Evolutionary conservation across 2,329 filamentous ascomycete species (phyloP), one percentile per base, ranked within the genome.

Genomic region (Didymella sp.): DNA sequence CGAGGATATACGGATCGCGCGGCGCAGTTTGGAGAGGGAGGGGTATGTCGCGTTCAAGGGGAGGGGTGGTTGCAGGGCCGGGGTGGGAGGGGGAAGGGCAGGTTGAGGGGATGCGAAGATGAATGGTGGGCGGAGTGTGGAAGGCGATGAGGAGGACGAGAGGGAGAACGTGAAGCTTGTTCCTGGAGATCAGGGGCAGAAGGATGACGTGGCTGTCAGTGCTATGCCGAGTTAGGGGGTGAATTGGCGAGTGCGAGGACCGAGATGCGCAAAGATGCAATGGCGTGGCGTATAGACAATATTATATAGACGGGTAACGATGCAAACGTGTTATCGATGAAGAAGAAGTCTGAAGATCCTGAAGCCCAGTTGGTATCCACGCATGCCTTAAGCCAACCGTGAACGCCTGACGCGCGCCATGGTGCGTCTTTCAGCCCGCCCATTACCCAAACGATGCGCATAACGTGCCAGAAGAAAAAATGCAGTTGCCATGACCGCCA

Each of bases 1-100:
- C 72, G 85, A 89, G 65, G 95, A 98, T 80, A 96, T 95, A 70
- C 85, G 90, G 68, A 93, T 98, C 52, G 89, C 92, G 40, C 82
- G 83, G 65, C 79, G 82, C 68, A 95, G 91, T 78, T 78, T 99
- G 70, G 83, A 78, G 49, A 81, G 95, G 61, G 78, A 83, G 28
- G 82, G 76, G 22, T 99, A 87, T 76, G 65, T 63, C 57, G 66
- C 64, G 42, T 84, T 79, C 83, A 85, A 77, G 73, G 75, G 51
- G 79, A 82, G 65, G 63, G 44, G 58, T 80, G 77, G 72, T 66
- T 81, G 64, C 38, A 51, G 31, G 65, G 69, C 4, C 63, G 60
- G 33, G 64, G 48, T 2, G 60, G 48, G 37, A 44, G 28, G 52
- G 58, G 33, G 61, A 38, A 17, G 52, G 44, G 24, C 54, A 47